Base-by-base conservation (phyloP, 345 rosid species). In the Citrus mangshanensis region DNA sequence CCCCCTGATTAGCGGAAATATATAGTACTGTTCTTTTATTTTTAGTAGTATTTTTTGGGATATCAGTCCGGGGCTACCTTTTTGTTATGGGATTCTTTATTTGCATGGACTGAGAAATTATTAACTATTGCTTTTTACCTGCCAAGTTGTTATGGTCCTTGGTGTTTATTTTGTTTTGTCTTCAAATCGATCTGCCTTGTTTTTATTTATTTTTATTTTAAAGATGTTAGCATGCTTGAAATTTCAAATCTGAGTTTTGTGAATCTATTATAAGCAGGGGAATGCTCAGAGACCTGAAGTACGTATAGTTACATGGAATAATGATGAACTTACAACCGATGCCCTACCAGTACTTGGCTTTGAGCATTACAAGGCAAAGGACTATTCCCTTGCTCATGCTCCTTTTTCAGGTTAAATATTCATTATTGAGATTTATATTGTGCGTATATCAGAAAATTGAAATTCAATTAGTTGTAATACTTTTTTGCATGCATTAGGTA, bases 231-330 rank as follows among this genome's bases (percentile, higher is more conserved):
- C 37, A 6, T 60, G 56, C 78, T 46, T 49, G 0, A 22, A 75
- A n/a, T 49, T 65, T 24, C 60, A 21, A 67, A 72, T 6, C 74
- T 79, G 8, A 85, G 40, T 24, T 86, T 64, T 72, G 62, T 67
- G 30, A 75, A 62, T 81, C 54, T 77, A 54, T 76, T 81, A 80
- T 72, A 61, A 82, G 75, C 91, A 94, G 99, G 98, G 93, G 46
- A 94, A 90, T 84, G 99, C 99, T 51, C 99, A 94, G 85, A 91
- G 98, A 81, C 98, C 99, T 72, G 99, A 97, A 87, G 88, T 97
- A 68, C 98, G 96, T 35, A 85, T 97, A 55, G 93, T 97, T 60
- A 86, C 92, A 54, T 94, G 99, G 99, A 94, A 87, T 81, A 94
- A 91, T 78, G 98, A 97, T 88, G 99, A 97, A 86, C 93, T 97